Evolutionary conservation across 352 stramenopile genomes (phyloP).

Genomic region (Phytophthora hibernalis): DNA sequence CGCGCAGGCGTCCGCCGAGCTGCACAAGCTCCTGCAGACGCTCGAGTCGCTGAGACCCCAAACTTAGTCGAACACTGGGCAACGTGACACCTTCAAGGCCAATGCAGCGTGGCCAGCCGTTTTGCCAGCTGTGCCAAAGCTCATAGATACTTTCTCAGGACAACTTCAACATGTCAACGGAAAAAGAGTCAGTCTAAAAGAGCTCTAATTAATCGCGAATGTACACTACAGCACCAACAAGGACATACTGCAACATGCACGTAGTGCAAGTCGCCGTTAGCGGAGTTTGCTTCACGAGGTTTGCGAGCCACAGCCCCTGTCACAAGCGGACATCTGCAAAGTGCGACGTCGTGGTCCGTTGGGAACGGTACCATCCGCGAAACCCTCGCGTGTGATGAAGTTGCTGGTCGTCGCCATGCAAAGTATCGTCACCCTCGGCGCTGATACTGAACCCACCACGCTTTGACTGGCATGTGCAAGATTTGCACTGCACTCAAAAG

Average conservation of each 20-base stretch:
- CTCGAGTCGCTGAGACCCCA: conserved; percentile 7
- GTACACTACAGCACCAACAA: conserved; percentile 2
- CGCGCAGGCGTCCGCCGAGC: conserved; percentile 41
- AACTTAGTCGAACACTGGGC: conserved; percentile 29
- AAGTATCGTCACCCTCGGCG: conserved; percentile 7
- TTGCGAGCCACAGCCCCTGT: too few species aligned
- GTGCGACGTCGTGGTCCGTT: conserved; percentile 23
- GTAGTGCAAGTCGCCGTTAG: conserved; percentile 3
- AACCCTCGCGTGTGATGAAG: conserved; percentile 6
- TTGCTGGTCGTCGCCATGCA: conserved; percentile 3
- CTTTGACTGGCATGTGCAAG: conserved; percentile 11
- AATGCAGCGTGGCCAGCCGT: conserved; percentile 23
- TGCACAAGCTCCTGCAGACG: conserved; percentile 44
- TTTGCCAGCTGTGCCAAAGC: conserved; percentile 35
- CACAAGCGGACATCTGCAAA: conserved; percentile 9
- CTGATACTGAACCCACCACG: conserved; percentile 8
- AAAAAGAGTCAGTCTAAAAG: conserved; percentile 13
- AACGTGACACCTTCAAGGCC: conserved; percentile 3
- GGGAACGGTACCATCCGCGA: background rate
- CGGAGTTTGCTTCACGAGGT: conserved; percentile 10
- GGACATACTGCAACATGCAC: background rate
- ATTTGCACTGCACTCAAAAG: conserved; percentile 16
- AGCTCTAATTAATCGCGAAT: background rate
- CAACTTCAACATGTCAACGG: conserved; percentile 36
- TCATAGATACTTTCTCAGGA: conserved; percentile 33